Percentiles rank a stretch among this genome's conserved stretches.
Evolutionary conservation across 176 grass and related monocot species (phyloP).

Genomic region (Dendrocalamus sinicus): DNA sequence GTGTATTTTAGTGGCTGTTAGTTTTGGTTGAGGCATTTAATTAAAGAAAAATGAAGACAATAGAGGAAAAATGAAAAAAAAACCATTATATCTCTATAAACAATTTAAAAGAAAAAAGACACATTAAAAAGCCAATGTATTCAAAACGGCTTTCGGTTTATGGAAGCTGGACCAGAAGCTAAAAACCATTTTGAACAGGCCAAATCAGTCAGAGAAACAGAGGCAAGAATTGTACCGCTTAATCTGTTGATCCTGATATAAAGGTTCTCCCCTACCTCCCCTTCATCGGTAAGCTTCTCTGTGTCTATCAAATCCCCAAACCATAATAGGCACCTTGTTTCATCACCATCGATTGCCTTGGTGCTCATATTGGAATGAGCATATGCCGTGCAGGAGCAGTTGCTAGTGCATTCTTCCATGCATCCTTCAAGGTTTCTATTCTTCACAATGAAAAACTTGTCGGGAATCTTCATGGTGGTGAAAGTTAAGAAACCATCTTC

Average conservation of each 20-base stretch:
- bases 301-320: slow-evolving; percentile 48
- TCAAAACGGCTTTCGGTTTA: no score
- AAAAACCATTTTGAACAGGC: no score
- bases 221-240: slow-evolving; percentile 33
- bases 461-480: slow-evolving; percentile 46
- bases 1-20: no score
- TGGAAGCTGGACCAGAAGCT: no score
- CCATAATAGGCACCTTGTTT: slow-evolving; percentile 58
- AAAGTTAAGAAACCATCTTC: slow-evolving; percentile 31
- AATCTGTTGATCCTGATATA: slow-evolving; percentile 42
- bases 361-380: slow-evolving; percentile 27
- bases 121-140: no score
- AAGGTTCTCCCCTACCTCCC: slow-evolving; percentile 50
- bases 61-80: no score
- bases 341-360: slow-evolving; percentile 6
- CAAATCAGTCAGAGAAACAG: background rate
- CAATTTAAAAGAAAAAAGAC: no score
- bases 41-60: no score
- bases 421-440: slow-evolving; percentile 39
- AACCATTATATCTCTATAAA: no score
- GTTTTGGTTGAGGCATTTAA: no score
- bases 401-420: slow-evolving; percentile 38
- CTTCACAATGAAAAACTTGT: slow-evolving; percentile 18
- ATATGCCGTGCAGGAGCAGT: slow-evolving; percentile 60
- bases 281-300: slow-evolving; percentile 16